Evolutionary conservation across 2,329 filamentous ascomycete species (phyloP), one percentile per base, ranked within the genome.

Genomic region (Fusarium zealandicum): DNA sequence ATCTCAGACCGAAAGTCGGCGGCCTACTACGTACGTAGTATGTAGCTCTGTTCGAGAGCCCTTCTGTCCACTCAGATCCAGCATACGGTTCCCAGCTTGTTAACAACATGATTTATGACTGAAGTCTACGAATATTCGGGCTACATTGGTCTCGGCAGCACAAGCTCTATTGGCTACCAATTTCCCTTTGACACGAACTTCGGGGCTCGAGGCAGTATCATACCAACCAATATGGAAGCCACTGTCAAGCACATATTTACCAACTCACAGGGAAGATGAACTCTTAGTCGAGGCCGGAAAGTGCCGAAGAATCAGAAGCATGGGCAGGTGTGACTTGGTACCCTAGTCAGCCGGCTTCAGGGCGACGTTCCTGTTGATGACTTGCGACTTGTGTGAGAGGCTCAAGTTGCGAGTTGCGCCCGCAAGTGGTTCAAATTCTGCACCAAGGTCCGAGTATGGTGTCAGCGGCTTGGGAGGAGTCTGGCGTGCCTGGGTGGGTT

Each of bases 381-480:
- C 40, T 52, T 54, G 56, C 31, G 42, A 61, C 37, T 54, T 47
- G 55, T 48, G 36, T 56, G 47, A 61, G 54, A 58, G 51, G 62
- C 58, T 66, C 57, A 59, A 66, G 48, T 66, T 43, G 25, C 51
- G 31, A 36, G 47, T 60, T 68, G 63, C 65, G 65, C 63, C 63
- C 65, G 65, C 65, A 68, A 62, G 58, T 57, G 65, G 65, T 66
- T 68, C 63, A 65, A 57, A 43, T 56, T 42, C 50, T 59, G 54
- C 60, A 56, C 65, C 52, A 64, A 55, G 52, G n/a, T 52, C 49
- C 54, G 46, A 66, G 52, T 51, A 63, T 63, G 63, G 63, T 64
- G 64, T 61, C 61, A 66, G 57, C 65, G 51, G 61, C 63, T 63
- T 58, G 51, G 47, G 40, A 57, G 42, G 36, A 51, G 43, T n/a